phyloP scores from a whole-genome alignment of 2,329 filamentous ascomycete genomes.

The Orbilia javanica region DNA sequence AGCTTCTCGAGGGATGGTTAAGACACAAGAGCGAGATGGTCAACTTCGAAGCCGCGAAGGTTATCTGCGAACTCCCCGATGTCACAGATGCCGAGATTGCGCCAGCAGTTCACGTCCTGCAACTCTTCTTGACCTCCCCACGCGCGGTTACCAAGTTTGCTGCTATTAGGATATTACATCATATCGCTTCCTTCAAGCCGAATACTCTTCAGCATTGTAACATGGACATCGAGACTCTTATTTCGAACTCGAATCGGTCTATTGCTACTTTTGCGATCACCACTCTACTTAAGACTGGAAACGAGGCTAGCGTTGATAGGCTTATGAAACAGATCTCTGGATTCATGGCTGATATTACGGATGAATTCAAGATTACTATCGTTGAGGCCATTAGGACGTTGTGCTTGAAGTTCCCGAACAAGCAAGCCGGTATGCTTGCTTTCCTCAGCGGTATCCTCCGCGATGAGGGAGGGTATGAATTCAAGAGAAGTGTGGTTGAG shows the following conservation, averaged over 20 bases:
- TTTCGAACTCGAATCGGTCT: slow-evolving; percentile 95
- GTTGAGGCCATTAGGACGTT: slow-evolving; percentile 97
- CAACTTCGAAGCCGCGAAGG: slow-evolving; percentile 98
- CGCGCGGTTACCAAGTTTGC: slow-evolving; percentile 97
- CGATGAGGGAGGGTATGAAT: slow-evolving; percentile 97
- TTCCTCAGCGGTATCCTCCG: slow-evolving; percentile 97
- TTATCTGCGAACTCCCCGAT: slow-evolving; percentile 93
- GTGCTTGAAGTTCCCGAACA: slow-evolving; percentile 96
- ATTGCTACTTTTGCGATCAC: slow-evolving; percentile 99
- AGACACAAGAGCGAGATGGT: slow-evolving; percentile 99
- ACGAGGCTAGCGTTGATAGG: slow-evolving; percentile 95
- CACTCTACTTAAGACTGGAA: slow-evolving; percentile 96
- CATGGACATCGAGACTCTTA: slow-evolving; percentile 94
- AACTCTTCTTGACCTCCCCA: slow-evolving; percentile 95
- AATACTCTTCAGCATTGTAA: slow-evolving; percentile 93
- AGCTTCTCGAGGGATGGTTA: slow-evolving; percentile 94
- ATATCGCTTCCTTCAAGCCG: slow-evolving; percentile 96
- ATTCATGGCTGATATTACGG: slow-evolving; percentile 99
- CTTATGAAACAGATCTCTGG: slow-evolving; percentile 98
- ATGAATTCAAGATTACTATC: slow-evolving; percentile 99
- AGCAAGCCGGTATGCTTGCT: slow-evolving; percentile 96
- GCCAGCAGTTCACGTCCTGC: slow-evolving; percentile 92
- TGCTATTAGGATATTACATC: slow-evolving; percentile 94
- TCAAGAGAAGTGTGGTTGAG: slow-evolving; percentile 97
- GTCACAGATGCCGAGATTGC: slow-evolving; percentile 91